Base-by-base conservation (phyloP, 371 early-diverging fungal genomes). In the Zychaea mexicana region DNA sequence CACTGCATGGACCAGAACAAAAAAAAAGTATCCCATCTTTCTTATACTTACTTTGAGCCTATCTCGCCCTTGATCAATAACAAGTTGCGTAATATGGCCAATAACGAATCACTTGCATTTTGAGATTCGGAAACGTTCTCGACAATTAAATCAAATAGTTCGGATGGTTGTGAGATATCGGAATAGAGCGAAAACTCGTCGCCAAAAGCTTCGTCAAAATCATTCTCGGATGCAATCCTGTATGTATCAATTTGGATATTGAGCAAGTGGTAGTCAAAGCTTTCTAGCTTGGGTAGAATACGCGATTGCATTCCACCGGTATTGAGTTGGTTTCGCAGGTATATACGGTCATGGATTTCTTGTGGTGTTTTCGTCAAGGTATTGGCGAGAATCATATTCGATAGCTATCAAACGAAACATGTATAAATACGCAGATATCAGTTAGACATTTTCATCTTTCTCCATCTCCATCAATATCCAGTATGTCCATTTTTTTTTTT, bases 371-470 rank as follows among this genome's bases (percentile, higher is more conserved):
- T 86, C 0, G 91, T 85, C 0, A 95, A 64, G 1, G 90, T 87
- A 68, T 95, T 95, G 61, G 94, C 80, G 39, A 95, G 76, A 19
- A 94, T 88, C 81, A 94, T 84, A 62, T 89, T 91, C 22, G 93
- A 89, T 22, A 94, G 69, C 83, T 88, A 74, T 21, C 28, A n/a
- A 46, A 64, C 38, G 38, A 24, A 49, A 4, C 7, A 22, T 24
- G 12, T 12, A 33, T 33, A 33, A 33, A 33, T 33, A 12, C 12
- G 12, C 12, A 33, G 8, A 33, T 33, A 83, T 81, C n/a, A n/a
- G 66, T 85, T 84, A 31, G 81, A 77, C 32, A 24, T 36, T 3
- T 33, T 2, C 57, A 8, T 12, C 33, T 57, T 33, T 42, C 15
- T 57, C n/a, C n/a, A n/a, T n/a, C 17, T 33, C 42, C 21, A 46